Evolutionary conservation across 2,329 filamentous ascomycete genomes (phyloP).

Genomic region (Grosmannia penicillata): DNA sequence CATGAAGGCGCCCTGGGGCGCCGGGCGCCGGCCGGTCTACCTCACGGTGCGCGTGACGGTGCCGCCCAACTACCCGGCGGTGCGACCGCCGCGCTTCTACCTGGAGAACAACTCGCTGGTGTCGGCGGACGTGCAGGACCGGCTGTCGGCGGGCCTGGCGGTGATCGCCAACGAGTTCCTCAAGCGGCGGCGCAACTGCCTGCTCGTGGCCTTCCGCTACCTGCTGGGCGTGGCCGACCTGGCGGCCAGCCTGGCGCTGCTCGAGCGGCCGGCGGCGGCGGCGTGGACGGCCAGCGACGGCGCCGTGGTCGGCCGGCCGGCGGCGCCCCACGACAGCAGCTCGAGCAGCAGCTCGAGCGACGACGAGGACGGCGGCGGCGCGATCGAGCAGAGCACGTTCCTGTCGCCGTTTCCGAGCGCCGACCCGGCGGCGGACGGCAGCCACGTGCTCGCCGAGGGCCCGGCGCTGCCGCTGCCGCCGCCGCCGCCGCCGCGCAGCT

Average conservation of each 20-base stretch:
- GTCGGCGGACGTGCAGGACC: slow-evolving; percentile 37
- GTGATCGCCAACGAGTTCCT: slow-evolving; percentile 41
- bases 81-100: slow-evolving; percentile 40
- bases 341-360: not conserved
- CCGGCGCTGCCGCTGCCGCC: slow-evolving; percentile 20
- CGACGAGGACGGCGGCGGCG: slow-evolving; percentile 18
- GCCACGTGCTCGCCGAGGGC: not conserved
- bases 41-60: slow-evolving; percentile 48
- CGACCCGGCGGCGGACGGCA: not conserved
- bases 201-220: slow-evolving; percentile 48
- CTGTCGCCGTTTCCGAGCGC: not conserved
- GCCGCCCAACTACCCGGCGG: slow-evolving; percentile 42
- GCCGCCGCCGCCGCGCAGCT: slow-evolving; percentile 41
- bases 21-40: slow-evolving; percentile 39
- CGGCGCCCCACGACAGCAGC: slow-evolving; percentile 30
- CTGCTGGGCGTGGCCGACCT: slow-evolving; percentile 48
- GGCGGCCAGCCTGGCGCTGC: slow-evolving; percentile 43
- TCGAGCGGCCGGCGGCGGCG: slow-evolving; percentile 43
- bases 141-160: slow-evolving; percentile 38
- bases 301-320: slow-evolving; percentile 15
- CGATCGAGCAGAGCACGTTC: slow-evolving; percentile 19
- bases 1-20: slow-evolving; percentile 50
- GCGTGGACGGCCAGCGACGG: slow-evolving; percentile 35
- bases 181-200: slow-evolving; percentile 42
- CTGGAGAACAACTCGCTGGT: slow-evolving; percentile 50